Base-by-base conservation (phyloP, 768 basidiomycete species). In the Russula dissimulans region DNA sequence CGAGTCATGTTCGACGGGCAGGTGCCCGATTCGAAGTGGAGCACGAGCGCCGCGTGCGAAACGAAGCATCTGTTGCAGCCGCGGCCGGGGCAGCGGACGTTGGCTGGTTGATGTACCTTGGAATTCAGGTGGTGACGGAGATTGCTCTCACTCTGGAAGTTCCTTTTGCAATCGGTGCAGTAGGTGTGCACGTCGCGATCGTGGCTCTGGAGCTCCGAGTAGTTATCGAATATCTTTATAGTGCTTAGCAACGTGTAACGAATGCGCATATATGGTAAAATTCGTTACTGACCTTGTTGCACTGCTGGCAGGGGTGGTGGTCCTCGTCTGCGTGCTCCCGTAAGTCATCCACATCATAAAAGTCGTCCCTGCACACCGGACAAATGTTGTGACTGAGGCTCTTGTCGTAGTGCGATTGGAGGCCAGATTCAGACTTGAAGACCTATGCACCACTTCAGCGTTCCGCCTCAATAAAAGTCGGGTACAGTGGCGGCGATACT, bases 11-110 rank as follows among this genome's bases (percentile, higher is more conserved):
- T 78, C 0, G 85, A 85, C 26, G 63, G 54, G 67, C 87, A 87
- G 3, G 67, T 62, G 1, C 85, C 86, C 11, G 76, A 72, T 66
- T 89, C 87, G 67, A 86, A 76, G 69, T 89, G 87, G 34, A 80
- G 76, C 36, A 81, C 66, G 48, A 89, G 73, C 10, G 83, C 80
- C 7, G 31, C 77, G 45, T 65, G 72, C 18, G 78, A 81, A 54
- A 82, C 69, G 70, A 87, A 88, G 1, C 56, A 64, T 22, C 63
- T 62, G 1, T 59, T 69, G 66, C 87, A 89, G 39, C 76, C 74
- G 5, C 18, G 59, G 57, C 76, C 73, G 0, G 73, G 71, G 67
- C 78, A 71, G 62, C 70, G 42, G 72, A 70, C 61, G 59, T 68
- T 69, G 57, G 70, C 74, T 3, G 76, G 70, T 8, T 69, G 69